phyloP scores from a whole-genome alignment of 179 eudicot genomes.

The Nepenthes alata region DNA sequence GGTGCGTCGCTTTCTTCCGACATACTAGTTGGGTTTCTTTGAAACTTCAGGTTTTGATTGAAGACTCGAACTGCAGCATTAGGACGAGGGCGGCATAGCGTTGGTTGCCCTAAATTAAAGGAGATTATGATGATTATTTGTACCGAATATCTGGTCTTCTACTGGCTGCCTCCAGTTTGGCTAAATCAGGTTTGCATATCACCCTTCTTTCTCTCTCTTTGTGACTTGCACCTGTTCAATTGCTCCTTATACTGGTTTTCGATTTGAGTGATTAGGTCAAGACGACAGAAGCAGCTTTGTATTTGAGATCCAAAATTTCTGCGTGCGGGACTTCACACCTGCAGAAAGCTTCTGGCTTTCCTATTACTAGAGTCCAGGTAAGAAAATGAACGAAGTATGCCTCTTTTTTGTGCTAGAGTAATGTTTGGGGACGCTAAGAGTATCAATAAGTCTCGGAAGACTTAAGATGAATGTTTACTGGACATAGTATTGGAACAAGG shows the following conservation, averaged over 20 bases:
- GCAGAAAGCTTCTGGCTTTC: conserved; percentile 6
- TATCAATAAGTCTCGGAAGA: background rate
- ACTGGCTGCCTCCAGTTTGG: conserved; percentile 1
- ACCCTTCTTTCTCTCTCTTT: no score
- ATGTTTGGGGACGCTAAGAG: background rate
- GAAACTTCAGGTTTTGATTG: no score
- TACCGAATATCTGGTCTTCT: conserved; percentile 3
- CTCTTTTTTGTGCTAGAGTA: background rate
- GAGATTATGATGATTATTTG: conserved; percentile 11
- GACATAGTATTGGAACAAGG: no score
- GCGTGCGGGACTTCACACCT: conserved; percentile 1
- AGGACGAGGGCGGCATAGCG: no score
- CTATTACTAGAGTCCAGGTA: conserved; percentile 11
- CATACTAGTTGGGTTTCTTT: no score
- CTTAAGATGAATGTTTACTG: no score
- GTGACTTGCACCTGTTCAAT: no score
- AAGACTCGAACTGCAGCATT: no score
- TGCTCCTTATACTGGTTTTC: background rate
- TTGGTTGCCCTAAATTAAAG: no score
- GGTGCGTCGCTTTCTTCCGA: no score
- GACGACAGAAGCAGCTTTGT: background rate
- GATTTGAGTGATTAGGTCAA: conserved; percentile 8
- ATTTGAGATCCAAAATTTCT: conserved; percentile 7
- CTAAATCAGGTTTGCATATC: conserved; percentile 11
- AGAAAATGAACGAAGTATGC: background rate